These are phyloP conservation scores for Acer saccharum DNA, from an alignment of 345 rosid genomes.

Conservation along the genomic window DNA sequence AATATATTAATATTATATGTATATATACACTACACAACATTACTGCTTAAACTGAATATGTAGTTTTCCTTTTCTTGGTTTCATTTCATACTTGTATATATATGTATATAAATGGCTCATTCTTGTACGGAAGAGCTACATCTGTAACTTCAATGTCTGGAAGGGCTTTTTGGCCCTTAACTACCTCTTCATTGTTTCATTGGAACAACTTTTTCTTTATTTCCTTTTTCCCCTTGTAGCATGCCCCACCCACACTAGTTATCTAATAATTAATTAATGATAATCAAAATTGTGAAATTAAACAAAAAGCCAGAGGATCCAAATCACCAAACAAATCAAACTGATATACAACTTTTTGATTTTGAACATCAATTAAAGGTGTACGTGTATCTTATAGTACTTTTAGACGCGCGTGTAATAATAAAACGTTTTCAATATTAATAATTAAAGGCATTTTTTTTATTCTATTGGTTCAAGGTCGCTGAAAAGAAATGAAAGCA, in stretches of 20 bases:
- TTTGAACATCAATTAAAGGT: background rate
- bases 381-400: background rate
- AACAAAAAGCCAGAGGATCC: background rate
- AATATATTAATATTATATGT: no score
- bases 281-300: background rate
- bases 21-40: no score
- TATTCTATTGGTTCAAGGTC: background rate
- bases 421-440: no score
- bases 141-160: background rate
- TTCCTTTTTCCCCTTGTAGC: background rate
- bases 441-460: no score
- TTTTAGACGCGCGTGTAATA: background rate
- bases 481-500: background rate
- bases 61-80: no score
- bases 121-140: background rate
- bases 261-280: background rate
- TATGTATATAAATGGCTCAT: no score
- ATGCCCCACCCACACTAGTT: background rate
- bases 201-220: background rate
- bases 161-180: slow-evolving; percentile 5
- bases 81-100: no score
- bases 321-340: background rate
- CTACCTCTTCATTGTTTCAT: background rate
- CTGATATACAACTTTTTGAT: no score
- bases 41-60: no score